These are phyloP conservation scores for Rhizopogon rudus DNA, from an alignment of 768 basidiomycete species.

Conservation along the genomic window DNA sequence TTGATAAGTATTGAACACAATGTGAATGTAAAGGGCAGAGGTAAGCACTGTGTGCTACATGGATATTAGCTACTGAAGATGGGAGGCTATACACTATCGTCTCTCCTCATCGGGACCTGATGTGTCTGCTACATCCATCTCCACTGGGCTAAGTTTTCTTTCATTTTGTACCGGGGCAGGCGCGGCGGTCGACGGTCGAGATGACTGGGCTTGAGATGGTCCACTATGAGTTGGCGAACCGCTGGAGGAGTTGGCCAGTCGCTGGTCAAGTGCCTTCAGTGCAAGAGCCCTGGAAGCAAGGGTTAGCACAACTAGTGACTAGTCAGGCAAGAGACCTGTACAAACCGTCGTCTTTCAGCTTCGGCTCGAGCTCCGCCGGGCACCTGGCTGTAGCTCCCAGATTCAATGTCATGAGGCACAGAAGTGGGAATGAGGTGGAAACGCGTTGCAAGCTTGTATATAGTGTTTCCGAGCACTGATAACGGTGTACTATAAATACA, in stretches of 20 bases:
- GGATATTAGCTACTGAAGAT: conserved; percentile 6
- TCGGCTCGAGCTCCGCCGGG: conserved; percentile 92
- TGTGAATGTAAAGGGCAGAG: not conserved
- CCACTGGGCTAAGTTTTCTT: conserved; percentile 16
- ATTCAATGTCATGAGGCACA: conserved; percentile 57
- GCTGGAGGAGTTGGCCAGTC: conserved; percentile 60
- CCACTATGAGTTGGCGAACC: conserved; percentile 26
- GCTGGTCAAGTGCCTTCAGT: conserved; percentile 92
- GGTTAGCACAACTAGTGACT: conserved; percentile 2
- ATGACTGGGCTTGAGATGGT: conserved; percentile 22
- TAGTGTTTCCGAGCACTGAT: conserved; percentile 57
- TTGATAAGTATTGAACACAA: conserved; percentile 1
- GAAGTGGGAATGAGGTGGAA: conserved; percentile 72
- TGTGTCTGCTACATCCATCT: conserved; percentile 14
- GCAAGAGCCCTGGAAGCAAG: conserved; percentile 75
- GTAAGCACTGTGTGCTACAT: not conserved
- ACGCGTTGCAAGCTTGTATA: conserved; percentile 60
- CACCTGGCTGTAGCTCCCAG: conserved; percentile 63
- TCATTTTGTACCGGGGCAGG: conserved; percentile 31
- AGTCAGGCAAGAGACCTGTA: not conserved
- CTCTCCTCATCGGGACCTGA: conserved; percentile 14
- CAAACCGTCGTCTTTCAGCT: conserved; percentile 90
- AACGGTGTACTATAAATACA: conserved; percentile 57
- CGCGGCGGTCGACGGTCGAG: conserved; percentile 21
- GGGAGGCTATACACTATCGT: conserved; percentile 14